Percentiles rank a stretch among this genome's conserved stretches.
Evolutionary conservation across 2,329 filamentous ascomycete species (phyloP).

Genomic region (Botrytis fabae): DNA sequence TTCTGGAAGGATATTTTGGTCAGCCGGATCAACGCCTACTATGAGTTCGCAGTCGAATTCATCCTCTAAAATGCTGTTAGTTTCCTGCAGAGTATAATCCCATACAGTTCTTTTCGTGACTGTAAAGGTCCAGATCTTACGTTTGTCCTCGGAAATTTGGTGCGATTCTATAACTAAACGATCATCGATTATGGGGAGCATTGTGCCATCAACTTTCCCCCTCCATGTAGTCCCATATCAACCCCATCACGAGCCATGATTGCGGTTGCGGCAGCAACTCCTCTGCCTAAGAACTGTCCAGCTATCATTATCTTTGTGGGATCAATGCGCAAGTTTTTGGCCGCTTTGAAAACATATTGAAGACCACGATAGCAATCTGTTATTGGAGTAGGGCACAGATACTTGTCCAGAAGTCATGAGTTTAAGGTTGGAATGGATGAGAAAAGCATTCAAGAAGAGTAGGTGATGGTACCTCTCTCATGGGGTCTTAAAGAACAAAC

Average conservation of each 20-base stretch:
- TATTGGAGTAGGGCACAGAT: not conserved
- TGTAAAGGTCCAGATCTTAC: constrained; percentile 38
- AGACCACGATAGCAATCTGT: not conserved
- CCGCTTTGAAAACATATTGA: not conserved
- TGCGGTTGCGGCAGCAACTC: constrained; percentile 54
- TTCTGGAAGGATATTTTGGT: not conserved
- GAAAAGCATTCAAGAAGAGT: not conserved
- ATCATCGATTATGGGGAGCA: constrained; percentile 48
- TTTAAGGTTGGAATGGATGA: not conserved
- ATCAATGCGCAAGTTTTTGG: constrained; percentile 44
- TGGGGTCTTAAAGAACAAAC: not conserved
- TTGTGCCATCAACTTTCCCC: constrained; percentile 43
- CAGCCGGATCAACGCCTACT: not conserved
- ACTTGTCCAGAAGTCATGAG: not conserved
- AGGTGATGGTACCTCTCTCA: not conserved
- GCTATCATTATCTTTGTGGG: constrained; percentile 52
- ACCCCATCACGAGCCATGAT: constrained; percentile 47
- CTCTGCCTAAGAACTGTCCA: constrained; percentile 58
- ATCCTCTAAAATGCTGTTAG: not conserved
- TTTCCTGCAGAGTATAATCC: constrained; percentile 39
- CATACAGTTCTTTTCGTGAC: constrained; percentile 39
- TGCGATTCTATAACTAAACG: constrained; percentile 39
- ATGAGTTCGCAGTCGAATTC: not conserved
- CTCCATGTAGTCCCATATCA: constrained; percentile 24
- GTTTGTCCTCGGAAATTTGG: constrained; percentile 39